These are phyloP conservation scores for Dothideomycetes sp. DNA, from an alignment of 2,329 filamentous ascomycete genomes.

Conservation along the genomic window DNA sequence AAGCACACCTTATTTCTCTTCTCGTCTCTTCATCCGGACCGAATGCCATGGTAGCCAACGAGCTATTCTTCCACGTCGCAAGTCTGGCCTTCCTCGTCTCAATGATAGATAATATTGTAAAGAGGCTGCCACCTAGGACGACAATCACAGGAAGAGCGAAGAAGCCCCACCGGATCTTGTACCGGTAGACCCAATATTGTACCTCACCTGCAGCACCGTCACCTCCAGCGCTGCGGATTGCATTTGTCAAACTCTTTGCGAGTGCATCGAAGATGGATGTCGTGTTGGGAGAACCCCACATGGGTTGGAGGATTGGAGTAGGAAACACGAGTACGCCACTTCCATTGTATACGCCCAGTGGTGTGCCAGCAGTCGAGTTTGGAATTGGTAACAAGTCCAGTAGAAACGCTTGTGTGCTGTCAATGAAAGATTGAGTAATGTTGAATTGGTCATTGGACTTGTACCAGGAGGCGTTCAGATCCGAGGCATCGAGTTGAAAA, in stretches of 20 bases:
- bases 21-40: slow-evolving; percentile 5
- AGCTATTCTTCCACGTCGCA: neutral
- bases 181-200: slow-evolving; percentile 2
- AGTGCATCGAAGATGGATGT: slow-evolving; percentile 1
- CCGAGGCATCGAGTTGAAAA: neutral
- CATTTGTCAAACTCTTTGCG: slow-evolving; percentile 4
- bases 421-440: neutral
- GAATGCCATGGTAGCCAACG: slow-evolving; percentile 1
- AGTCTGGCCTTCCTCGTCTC: neutral
- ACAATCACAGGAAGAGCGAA: slow-evolving; percentile 1
- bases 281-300: neutral
- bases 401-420: neutral
- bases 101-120: neutral
- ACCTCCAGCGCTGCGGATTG: neutral
- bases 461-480: neutral
- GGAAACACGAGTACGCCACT: neutral
- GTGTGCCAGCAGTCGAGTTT: neutral
- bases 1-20: too few relatives aligned
- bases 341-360: neutral
- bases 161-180: slow-evolving; percentile 1
- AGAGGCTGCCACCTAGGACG: neutral
- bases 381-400: neutral
- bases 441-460: neutral
- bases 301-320: slow-evolving; percentile 1
- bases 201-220: neutral